phyloP scores from a whole-genome alignment of 352 stramenopile genomes.

The Globisporangium mamillatum region DNA sequence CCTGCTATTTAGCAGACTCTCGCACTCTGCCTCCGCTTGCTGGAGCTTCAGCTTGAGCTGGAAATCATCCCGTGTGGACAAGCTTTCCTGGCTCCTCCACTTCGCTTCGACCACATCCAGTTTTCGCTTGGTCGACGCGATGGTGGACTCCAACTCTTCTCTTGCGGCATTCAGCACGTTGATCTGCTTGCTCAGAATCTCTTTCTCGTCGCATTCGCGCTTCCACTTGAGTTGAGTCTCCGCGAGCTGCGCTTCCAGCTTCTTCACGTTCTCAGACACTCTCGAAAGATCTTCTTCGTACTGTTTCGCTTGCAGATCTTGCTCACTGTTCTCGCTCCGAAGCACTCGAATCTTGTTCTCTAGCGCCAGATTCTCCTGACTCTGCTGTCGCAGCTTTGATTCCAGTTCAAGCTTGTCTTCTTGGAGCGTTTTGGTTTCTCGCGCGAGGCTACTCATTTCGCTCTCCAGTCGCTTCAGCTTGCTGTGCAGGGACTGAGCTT shows the following conservation, averaged over 20 bases:
- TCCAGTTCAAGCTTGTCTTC: conserved; percentile 29
- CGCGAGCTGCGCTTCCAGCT: conserved; percentile 20
- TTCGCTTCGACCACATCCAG: conserved; percentile 22
- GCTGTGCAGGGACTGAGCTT: conserved; percentile 30
- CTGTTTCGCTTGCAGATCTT: conserved; percentile 19
- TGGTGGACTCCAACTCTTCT: conserved; percentile 18
- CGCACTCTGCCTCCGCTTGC: conserved; percentile 26
- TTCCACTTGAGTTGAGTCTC: conserved; percentile 16
- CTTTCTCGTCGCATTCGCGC: conserved; percentile 20
- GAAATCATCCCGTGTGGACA: conserved; percentile 23
- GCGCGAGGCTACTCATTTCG: conserved; percentile 23
- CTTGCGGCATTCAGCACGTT: conserved; percentile 8
- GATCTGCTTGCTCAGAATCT: conserved; percentile 16
- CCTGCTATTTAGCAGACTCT: conserved; percentile 23
- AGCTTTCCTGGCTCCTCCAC: conserved; percentile 21
- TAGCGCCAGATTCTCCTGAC: conserved; percentile 21
- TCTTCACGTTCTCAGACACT: conserved; percentile 11
- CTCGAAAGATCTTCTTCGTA: conserved; percentile 26
- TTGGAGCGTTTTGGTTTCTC: conserved; percentile 23
- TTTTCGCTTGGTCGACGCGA: conserved; percentile 15
- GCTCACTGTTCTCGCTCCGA: conserved; percentile 29
- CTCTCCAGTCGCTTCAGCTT: conserved; percentile 34
- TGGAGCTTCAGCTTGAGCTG: conserved; percentile 38
- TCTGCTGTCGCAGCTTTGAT: conserved; percentile 22
- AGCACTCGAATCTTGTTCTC: conserved; percentile 28